A percentile compares a stretch with the other conserved stretches of the same genome.
phyloP scores from a whole-genome alignment of 1,139 yeast genomes.

The Blastobotrys ciferrii region DNA sequence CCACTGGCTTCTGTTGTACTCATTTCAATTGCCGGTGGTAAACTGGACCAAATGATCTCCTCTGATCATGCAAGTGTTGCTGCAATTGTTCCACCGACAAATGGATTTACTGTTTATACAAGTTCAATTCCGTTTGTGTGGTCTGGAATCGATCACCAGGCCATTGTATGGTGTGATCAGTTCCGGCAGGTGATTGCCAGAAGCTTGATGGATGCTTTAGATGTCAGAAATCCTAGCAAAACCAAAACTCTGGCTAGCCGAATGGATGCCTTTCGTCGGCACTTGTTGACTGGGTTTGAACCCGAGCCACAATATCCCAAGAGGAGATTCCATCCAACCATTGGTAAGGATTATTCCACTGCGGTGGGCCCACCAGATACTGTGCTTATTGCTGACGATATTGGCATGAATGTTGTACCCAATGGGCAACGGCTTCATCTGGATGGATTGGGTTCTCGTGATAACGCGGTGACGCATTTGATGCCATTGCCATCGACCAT shows the following conservation, averaged over 20 bases:
- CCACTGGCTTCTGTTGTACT: slow-evolving; percentile 38
- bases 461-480: slow-evolving; percentile 12
- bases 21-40: slow-evolving; percentile 88
- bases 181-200: slow-evolving; percentile 65
- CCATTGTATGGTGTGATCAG: slow-evolving; percentile 97
- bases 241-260: slow-evolving; percentile 53
- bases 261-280: slow-evolving; percentile 53
- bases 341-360: background rate
- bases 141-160: slow-evolving; percentile 94
- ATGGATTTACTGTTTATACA: slow-evolving; percentile 83
- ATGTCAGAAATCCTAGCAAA: slow-evolving; percentile 49
- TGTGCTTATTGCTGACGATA: slow-evolving; percentile 18
- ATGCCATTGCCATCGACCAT: slow-evolving; percentile 15
- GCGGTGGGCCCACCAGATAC: slow-evolving; percentile 18
- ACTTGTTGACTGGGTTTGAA: slow-evolving; percentile 44
- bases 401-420: slow-evolving; percentile 13
- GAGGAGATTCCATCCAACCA: background rate
- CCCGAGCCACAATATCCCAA: slow-evolving; percentile 2
- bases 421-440: slow-evolving; percentile 13
- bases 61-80: slow-evolving; percentile 84
- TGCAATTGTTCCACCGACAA: slow-evolving; percentile 62
- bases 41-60: slow-evolving; percentile 74
- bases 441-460: slow-evolving; percentile 10
- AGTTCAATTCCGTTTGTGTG: slow-evolving; percentile 89
- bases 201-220: slow-evolving; percentile 59